Evolutionary conservation across 257 asterid genomes (phyloP).

Genomic region (Capsicum chinense): DNA sequence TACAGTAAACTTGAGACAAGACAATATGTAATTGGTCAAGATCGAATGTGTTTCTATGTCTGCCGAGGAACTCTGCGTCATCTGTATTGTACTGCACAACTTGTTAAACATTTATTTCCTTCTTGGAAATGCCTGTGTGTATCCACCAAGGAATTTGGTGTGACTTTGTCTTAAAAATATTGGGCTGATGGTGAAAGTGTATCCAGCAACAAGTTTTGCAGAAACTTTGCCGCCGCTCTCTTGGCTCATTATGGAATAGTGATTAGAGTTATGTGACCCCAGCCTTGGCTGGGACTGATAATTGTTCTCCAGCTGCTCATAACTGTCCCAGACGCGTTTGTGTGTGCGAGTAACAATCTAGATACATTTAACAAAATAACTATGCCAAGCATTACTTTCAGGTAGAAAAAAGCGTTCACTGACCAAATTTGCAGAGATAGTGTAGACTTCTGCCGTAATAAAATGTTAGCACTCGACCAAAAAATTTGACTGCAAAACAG

Average conservation of each 20-base stretch:
- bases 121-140: not conserved
- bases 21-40: not conserved
- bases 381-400: not conserved
- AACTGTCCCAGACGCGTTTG: not conserved
- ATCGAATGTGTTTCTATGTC: slow-evolving; percentile 3
- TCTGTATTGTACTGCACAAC: not conserved
- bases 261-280: not conserved
- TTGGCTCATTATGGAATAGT: slow-evolving; percentile 3
- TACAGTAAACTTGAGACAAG: slow-evolving; percentile 10
- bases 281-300: not conserved
- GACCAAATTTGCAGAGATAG: not conserved
- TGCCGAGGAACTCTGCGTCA: not conserved
- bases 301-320: not conserved
- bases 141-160: slow-evolving; percentile 20
- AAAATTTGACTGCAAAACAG: not conserved
- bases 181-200: not conserved
- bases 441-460: not conserved
- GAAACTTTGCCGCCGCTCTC: not conserved
- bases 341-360: not conserved
- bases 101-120: not conserved
- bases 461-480: not conserved
- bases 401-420: not conserved
- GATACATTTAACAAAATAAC: not conserved
- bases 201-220: not conserved
- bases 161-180: not conserved